Evolutionary conservation across 176 grass and related monocot genomes (phyloP), one percentile per base, ranked within the genome.

Genomic region (Thinopyrum elongatum): DNA sequence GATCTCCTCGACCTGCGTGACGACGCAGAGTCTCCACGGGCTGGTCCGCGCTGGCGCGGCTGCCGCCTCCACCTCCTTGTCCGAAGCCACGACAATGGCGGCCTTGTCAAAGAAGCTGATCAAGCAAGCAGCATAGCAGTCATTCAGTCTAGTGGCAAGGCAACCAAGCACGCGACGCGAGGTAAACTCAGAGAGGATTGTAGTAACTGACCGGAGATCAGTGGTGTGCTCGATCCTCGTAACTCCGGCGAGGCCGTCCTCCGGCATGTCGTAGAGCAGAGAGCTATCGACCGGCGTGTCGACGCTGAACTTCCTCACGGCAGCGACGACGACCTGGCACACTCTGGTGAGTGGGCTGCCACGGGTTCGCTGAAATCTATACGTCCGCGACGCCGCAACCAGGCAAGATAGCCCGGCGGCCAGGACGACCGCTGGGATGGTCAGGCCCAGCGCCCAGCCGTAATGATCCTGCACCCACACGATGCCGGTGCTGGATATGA

Each of bases 101-200:
- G 83, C 83, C 62, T 78, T 85, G 83, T 85, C 74, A 13, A 85
- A 85, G 74, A 85, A 85, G 17, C 83, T 85, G 68, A 42, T 21
- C 47, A 29, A 39, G 36, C 36, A 39, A 39, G 36, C 36, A 39
- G 36, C 36, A 9, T 39, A 39, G 8, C 36, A 39, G 36, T 2
- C n/a, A n/a, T n/a, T 39, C 36, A 39, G 36, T 39, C 36, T 39
- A 39, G 36, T 39, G 36, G 36, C 2, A 39, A 39, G 36, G 36
- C 2, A 39, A 39, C 36, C 36, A 39, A 9, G 36, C 36, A 39
- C 36, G 36, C 8, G 36, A 39, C 36, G 36, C 8, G 36, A 39
- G 36, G 36, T 39, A 39, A 39, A 39, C 36, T 61, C 58, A n/a
- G n/a, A 25, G 22, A 61, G 58, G 10, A 23, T 23, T 23, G 21